Evolutionary conservation across 2,329 filamentous ascomycete species (phyloP), one percentile per base, ranked within the genome.

Genomic region (Teratosphaeria pseudoeucalypti): DNA sequence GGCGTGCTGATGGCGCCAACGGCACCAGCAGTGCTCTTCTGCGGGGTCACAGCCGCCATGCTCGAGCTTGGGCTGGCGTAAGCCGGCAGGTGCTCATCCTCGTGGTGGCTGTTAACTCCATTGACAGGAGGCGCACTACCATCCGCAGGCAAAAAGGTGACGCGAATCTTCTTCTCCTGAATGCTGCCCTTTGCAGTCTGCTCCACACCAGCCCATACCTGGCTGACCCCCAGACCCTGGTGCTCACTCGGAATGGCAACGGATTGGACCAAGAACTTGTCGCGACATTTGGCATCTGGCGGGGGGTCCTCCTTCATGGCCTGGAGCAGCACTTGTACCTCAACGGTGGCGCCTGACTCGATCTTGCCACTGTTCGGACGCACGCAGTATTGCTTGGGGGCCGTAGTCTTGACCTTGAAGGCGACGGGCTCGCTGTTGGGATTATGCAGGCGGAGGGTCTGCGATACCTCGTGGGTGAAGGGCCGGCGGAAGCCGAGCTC

Each of bases 341-440:
- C 91, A 66, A 99, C 92, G 74, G 89, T 83, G 74, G 88, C 84
- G 67, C 91, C 90, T 47, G 92, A 86, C 73, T 96, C 92, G 74
- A 99, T 94, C 74, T 92, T 89, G 70, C 94, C 94, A 57, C 92
- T 96, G 80, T 99, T 97, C 60, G 94, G 92, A 70, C 94, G 87
- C 61, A 97, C 92, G 75, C 94, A 97, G 79, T 99, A 99, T 81
- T 97, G 94, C 79, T 97, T 97, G 37, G 94, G 94, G 56, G 94
- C 94, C 64, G 94, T 99, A 55, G 94, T 99, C 85, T 99, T 99
- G 76, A 99, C 94, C 77, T 87, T 87, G 77, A 87, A 87, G 32
- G 84, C 84, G 59, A 87, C 77, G 6, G 84, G 78, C 61, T 83
- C 79, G 59, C 71, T 75, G 69, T 82, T 81, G 26, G 77, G 74